Evolutionary conservation across 306 rosid species (phyloP).

Genomic region (Cercis canadensis): DNA sequence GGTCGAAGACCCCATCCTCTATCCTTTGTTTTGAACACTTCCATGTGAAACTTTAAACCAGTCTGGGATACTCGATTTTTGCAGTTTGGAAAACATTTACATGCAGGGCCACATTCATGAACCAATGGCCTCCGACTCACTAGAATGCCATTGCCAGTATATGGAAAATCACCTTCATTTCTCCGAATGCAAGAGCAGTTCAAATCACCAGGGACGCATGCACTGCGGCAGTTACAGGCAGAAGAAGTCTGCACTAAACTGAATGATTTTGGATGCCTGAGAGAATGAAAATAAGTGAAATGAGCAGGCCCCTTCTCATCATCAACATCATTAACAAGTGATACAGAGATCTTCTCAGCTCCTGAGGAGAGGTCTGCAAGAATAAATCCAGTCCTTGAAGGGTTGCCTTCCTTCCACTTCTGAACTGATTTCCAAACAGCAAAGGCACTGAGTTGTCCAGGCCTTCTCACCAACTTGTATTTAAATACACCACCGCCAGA

Average conservation of each 20-base stretch:
- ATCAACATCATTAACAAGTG: slow-evolving; percentile 74
- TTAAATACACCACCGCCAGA: slow-evolving; percentile 67
- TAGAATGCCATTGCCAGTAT: slow-evolving; percentile 53
- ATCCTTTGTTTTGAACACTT: slow-evolving; percentile 65
- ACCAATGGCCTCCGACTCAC: slow-evolving; percentile 59
- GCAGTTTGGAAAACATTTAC: slow-evolving; percentile 66
- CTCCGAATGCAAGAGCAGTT: slow-evolving; percentile 65
- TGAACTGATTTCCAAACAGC: slow-evolving; percentile 54
- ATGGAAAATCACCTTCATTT: slow-evolving; percentile 69
- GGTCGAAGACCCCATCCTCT: slow-evolving; percentile 80
- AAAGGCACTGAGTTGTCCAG: slow-evolving; percentile 61
- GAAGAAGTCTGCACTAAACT: slow-evolving; percentile 40
- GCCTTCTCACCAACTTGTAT: slow-evolving; percentile 67
- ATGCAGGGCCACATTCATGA: slow-evolving; percentile 69
- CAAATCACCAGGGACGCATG: slow-evolving; percentile 61
- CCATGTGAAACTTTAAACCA: slow-evolving; percentile 57
- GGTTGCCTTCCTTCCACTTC: slow-evolving; percentile 49
- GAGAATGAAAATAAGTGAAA: slow-evolving; percentile 59
- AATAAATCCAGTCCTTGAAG: slow-evolving; percentile 61
- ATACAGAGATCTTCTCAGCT: slow-evolving; percentile 59
- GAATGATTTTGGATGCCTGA: slow-evolving; percentile 50
- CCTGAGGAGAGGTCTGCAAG: slow-evolving; percentile 62
- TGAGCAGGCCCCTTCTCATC: slow-evolving; percentile 53
- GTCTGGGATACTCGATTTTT: slow-evolving; percentile 64
- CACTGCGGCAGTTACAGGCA: slow-evolving; percentile 54